Base-by-base conservation (phyloP, 2,329 filamentous ascomycete species). In the Colletotrichum truncatum region DNA sequence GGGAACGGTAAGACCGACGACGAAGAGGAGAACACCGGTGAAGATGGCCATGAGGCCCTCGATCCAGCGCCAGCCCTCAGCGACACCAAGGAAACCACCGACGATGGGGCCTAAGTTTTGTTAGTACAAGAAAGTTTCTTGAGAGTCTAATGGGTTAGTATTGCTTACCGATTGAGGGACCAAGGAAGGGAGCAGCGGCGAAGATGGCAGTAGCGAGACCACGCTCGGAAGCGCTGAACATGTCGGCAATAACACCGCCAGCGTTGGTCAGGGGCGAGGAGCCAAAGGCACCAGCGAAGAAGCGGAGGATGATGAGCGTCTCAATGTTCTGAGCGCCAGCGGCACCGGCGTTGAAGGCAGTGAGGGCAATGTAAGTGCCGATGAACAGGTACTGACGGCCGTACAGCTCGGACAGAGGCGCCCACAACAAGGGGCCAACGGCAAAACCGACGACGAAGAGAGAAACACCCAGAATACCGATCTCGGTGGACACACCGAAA, bases 51-150 rank as follows among this genome's bases (percentile, higher is more conserved):
- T 84, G 8, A 92, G 77, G 2, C 89, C 89, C 76, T 89, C 84
- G 21, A 92, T 85, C 91, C 90, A 92, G 70, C 88, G 81, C 91
- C 91, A 92, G 14, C 89, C 89, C 12, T 82, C 84, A 2, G 83
- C 81, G 73, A 89, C 82, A 9, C 88, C 87, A 2, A 92, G 78
- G 74, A 92, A 93, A 2, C 89, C 89, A 67, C 88, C 88, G 6
- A 86, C 84, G 46, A 92, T 88, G 1, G 91, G 91, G 1, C 89
- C 6, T 87, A 30, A 80, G 71, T 92, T 86, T 11, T 92, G 82
- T 76, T 92, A 92, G 76, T 88, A 90, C 73, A 88, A 83, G 46
- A n/a, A n/a, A n/a, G n/a, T n/a, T n/a, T n/a, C n/a, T n/a, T n/a
- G n/a, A n/a, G n/a, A n/a, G n/a, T n/a, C 82, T n/a, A 92, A 76